Evolutionary conservation across 352 stramenopile species (phyloP), one percentile per base, ranked within the genome.

Genomic region (Chrysophaeum taylorii): DNA sequence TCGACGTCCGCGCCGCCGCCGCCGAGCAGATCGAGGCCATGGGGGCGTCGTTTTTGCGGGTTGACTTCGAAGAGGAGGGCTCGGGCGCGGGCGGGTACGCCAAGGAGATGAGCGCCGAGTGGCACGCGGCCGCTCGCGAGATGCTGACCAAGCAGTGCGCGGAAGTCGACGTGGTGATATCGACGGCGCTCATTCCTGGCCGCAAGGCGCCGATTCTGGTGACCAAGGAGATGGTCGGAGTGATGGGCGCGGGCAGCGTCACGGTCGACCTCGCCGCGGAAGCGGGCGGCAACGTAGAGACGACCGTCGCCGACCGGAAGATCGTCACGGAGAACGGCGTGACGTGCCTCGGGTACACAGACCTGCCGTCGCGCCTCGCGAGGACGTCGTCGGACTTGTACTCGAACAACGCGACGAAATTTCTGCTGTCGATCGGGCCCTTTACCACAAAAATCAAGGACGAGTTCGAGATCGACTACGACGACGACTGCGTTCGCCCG

Each of bases 31-130:
- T 93, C 15, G 84, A 93, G 73, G 84, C 83, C 18, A 90, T 94
- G 82, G 88, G 88, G 57, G 87, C 79, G 25, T 79, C 89, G 35
- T 94, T 94, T 71, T 76, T 94, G 23, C 78, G 90, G 52, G 84
- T 93, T n/a, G 80, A 92, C 50, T 87, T 81, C 68, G 67, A 91
- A 68, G 89, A 96, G 80, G 86, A 91, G 70, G 91, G 90, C 38
- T 85, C 76, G 54, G 89, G 82, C 48, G 76, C 82, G 38, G 91
- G 91, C 64, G 91, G 91, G 62, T 96, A 96, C 78, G 88, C 91
- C 45, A 96, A 96, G 79, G 81, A 93, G 75, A 96, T 97, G 90
- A 85, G 68, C 70, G 80, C 87, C 23, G 90, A 95, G 78, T 97
- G 87, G 85, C 87, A 96, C 74, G 86, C 86, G 2, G 87, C 86